A percentile compares a stretch with the other conserved stretches of the same genome.
Evolutionary conservation across 2,329 filamentous ascomycete genomes (phyloP).

Genomic region (Penicillium sp.): DNA sequence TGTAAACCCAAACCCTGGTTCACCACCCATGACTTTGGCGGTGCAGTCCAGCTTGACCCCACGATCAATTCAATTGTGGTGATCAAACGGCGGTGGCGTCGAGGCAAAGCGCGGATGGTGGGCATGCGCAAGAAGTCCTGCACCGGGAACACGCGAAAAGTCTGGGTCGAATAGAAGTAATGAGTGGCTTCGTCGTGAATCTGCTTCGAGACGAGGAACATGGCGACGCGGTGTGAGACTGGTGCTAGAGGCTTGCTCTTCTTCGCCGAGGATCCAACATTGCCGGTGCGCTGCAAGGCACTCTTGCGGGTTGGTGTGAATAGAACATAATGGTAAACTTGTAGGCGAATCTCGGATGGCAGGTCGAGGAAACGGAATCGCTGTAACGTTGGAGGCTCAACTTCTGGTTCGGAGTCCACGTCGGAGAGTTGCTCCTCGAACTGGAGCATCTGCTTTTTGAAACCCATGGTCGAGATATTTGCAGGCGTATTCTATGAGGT

Average conservation of each 20-base stretch:
- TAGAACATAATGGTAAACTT: conserved; percentile 48
- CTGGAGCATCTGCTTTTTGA: conserved; percentile 18
- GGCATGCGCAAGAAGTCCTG: conserved; percentile 48
- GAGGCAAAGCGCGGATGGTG: conserved; percentile 49
- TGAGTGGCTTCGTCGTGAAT: conserved; percentile 51
- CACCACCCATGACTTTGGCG: conserved; percentile 54
- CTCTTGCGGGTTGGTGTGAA: conserved; percentile 34
- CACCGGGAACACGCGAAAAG: conserved; percentile 52
- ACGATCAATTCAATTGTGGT: conserved; percentile 55
- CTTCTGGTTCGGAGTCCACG: conserved; percentile 21
- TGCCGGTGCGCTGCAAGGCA: conserved; percentile 28
- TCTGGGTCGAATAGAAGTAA: conserved; percentile 51
- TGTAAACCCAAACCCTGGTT: conserved; percentile 48
- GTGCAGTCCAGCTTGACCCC: conserved; percentile 57
- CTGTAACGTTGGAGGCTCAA: conserved; percentile 11
- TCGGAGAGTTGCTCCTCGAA: conserved; percentile 16
- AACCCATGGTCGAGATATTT: conserved; percentile 18
- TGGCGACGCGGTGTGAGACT: conserved; percentile 34
- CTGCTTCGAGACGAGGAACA: conserved; percentile 42
- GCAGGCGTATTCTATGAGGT: conserved; percentile 21
- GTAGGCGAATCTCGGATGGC: conserved; percentile 52
- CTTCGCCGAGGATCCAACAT: conserved; percentile 37
- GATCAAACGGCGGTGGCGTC: conserved; percentile 50
- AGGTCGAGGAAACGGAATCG: conserved; percentile 53
- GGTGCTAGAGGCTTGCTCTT: conserved; percentile 35